Evolutionary conservation across 2,329 filamentous ascomycete genomes (phyloP), one percentile per base, ranked within the genome.

Genomic region (Apiospora aurea): DNA sequence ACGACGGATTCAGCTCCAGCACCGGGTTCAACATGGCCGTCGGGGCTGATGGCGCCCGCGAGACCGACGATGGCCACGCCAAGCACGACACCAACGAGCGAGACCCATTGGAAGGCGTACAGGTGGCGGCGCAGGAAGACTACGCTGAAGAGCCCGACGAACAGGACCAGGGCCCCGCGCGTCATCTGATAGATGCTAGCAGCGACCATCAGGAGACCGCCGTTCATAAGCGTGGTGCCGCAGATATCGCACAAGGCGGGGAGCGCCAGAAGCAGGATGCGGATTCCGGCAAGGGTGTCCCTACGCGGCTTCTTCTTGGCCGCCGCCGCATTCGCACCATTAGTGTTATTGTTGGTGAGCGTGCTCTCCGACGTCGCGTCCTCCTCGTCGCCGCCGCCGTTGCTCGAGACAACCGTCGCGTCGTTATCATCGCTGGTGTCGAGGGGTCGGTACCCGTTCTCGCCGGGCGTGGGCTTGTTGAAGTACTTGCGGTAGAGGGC

Each of bases 121-220:
- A 99, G 87, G 76, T 90, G 92, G 67, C 94, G 90, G 78, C 90
- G 92, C 72, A 99, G 86, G 82, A 99, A 98, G 16, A 97, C 78
- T 41, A 99, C 95, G 79, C 95, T 97, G 84, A 99, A 98, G 0
- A 98, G 85, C 0, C 96, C 96, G 26, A 99, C 96, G 77, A 99
- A 99, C 8, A 99, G 87, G 3, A 99, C 96, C 57, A 99, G 87
- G 0, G 96, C 96, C 11, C 96, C 96, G 72, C 96, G 88, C 1
- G 96, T 98, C 96, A 99, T 99, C 84, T 99, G 96, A 83, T 98
- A 99, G 79, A 99, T 98, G 73, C 94, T 97, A 1, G 96, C 94
- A 16, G 94, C 96, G 34, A 98, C 95, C 80, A 98, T 95, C 68
- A 98, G 87, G 76, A 99, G 87, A 4, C 96, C 96, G 5, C 94